Conservation (phyloP, 2,329 filamentous ascomycete species). For the Trichoderma atroviride region DNA sequence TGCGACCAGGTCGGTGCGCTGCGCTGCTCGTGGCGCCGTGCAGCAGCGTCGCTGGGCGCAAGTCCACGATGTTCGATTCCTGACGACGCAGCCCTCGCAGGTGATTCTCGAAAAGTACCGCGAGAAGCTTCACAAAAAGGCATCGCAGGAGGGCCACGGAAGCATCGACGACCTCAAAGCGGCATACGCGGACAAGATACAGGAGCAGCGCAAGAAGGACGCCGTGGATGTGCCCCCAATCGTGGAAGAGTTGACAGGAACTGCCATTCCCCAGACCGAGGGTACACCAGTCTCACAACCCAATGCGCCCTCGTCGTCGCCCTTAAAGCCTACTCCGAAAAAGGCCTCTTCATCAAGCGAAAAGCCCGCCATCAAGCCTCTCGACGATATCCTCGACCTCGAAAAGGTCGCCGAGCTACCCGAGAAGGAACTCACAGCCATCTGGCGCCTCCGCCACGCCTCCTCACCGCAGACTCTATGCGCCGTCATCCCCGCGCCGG, state of each 20-base stretch:
- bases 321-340: conserved; percentile 29
- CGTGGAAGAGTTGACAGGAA: conserved; percentile 27
- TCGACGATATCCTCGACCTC: conserved; percentile 69
- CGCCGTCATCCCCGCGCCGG: conserved; percentile 73
- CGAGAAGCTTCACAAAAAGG: conserved; percentile 81
- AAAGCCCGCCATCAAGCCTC: conserved; percentile 47
- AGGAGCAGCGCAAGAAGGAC: conserved; percentile 68
- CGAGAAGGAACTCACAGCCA: conserved; percentile 76
- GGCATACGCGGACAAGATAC: conserved; percentile 84
- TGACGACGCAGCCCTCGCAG: conserved; percentile 71
- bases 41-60: conserved; percentile 83
- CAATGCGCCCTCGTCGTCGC: conserved; percentile 37
- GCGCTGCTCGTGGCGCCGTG: conserved; percentile 35
- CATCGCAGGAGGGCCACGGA: conserved; percentile 68
- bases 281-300: conserved; percentile 43
- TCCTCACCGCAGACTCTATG: conserved; percentile 74
- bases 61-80: conserved; percentile 88
- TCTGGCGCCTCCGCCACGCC: conserved; percentile 90
- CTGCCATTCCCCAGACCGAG: conserved; percentile 41
- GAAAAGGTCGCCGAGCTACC: conserved; percentile 74
- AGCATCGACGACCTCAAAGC: conserved; percentile 77
- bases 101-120: conserved; percentile 82
- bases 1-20: conserved; percentile 36
- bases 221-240: conserved; percentile 51
- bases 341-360: conserved; percentile 26